Percentiles rank a stretch among this genome's conserved stretches.
These are phyloP conservation scores for Beauveria rudraprayagi DNA, from an alignment of 2,329 filamentous ascomycete species.

Conservation along the genomic window DNA sequence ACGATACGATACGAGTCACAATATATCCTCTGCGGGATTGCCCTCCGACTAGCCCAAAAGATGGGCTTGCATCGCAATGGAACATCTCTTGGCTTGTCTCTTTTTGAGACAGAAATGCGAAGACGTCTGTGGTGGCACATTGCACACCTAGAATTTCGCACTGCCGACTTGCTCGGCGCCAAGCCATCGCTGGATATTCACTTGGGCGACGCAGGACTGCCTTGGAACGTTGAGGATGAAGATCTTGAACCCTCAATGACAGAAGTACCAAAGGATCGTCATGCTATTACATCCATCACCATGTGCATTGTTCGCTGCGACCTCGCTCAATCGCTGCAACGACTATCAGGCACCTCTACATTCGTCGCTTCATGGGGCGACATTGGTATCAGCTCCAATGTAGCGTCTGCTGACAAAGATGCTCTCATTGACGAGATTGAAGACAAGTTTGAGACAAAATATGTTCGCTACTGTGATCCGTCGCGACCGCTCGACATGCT, in stretches of 20 bases:
- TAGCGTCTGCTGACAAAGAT: background rate
- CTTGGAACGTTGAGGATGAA: constrained; percentile 10
- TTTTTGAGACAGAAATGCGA: constrained; percentile 11
- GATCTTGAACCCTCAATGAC: constrained; percentile 8
- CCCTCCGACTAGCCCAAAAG: constrained; percentile 31
- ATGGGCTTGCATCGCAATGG: constrained; percentile 17
- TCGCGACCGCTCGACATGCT: constrained; percentile 7
- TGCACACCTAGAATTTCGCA: constrained; percentile 10
- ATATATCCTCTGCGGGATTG: constrained; percentile 13
- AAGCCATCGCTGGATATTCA: constrained; percentile 7
- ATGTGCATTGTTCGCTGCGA: constrained; percentile 11
- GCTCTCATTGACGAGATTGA: constrained; percentile 8
- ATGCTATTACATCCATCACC: constrained; percentile 3
- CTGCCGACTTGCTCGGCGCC: constrained; percentile 2
- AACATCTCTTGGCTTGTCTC: background rate
- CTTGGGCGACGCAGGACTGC: background rate
- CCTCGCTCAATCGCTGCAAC: background rate
- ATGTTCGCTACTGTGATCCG: constrained; percentile 14
- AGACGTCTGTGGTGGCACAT: constrained; percentile 10
- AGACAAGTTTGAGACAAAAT: constrained; percentile 11
- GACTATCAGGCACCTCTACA: background rate
- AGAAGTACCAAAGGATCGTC: constrained; percentile 1
- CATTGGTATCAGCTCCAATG: background rate
- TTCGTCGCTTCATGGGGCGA: background rate
- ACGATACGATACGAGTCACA: constrained; percentile 7